Evolutionary conservation across 2,329 filamentous ascomycete species (phyloP).

Genomic region (Colletotrichum musicola): DNA sequence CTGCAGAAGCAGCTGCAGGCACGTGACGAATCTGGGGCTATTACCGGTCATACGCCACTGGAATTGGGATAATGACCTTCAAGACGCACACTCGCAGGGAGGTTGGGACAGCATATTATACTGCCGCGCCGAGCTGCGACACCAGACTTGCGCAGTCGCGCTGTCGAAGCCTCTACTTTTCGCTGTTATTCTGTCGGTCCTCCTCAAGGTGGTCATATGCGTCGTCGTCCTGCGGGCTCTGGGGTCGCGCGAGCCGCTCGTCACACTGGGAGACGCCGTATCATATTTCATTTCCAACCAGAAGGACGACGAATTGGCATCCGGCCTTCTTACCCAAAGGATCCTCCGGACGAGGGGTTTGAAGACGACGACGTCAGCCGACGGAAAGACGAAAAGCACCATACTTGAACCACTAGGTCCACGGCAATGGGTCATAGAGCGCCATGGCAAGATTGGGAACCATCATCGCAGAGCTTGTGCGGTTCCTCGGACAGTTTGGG

Average conservation of each 20-base stretch:
- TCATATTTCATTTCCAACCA: not conserved
- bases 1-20: no score
- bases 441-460: not conserved
- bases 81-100: no score
- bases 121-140: no score
- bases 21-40: no score
- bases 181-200: not conserved
- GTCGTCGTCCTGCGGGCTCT: not conserved
- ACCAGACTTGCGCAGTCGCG: not conserved
- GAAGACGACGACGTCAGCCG: not conserved
- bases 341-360: not conserved
- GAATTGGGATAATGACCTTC: no score
- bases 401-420: not conserved
- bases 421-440: not conserved
- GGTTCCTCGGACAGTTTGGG: not conserved
- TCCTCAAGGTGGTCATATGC: not conserved
- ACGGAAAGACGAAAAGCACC: not conserved
- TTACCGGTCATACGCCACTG: no score
- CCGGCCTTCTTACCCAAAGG: not conserved
- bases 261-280: not conserved
- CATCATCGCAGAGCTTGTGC: not conserved
- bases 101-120: no score
- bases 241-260: not conserved
- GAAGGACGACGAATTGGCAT: not conserved
- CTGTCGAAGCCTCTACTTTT: not conserved